Percentiles rank a stretch among this genome's conserved stretches.
Conservation (phyloP, 139 green algal genomes). For the Haematococcus sp. region DNA sequence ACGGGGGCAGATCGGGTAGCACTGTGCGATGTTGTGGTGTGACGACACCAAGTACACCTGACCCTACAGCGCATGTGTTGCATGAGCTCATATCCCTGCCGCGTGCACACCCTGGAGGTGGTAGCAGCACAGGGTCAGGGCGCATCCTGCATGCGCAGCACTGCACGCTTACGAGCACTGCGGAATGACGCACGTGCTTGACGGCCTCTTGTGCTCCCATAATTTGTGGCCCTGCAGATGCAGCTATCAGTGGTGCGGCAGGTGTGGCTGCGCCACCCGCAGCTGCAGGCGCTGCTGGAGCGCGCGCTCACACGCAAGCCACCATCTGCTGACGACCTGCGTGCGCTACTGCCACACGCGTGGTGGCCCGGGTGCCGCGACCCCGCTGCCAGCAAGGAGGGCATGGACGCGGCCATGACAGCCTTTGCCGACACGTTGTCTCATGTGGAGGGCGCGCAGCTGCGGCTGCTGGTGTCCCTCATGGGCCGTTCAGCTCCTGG, state of each 20-base stretch:
- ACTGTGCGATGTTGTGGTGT: no score
- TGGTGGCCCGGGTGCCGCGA: conserved; percentile 61
- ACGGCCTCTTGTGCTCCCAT: no score
- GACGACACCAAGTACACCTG: no score
- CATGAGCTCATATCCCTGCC: no score
- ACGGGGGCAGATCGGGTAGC: no score
- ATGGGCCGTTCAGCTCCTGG: neutral
- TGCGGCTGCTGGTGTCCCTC: neutral
- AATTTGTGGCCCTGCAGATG: conserved; percentile 17
- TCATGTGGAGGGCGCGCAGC: neutral
- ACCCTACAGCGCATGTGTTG: no score
- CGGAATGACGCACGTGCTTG: no score
- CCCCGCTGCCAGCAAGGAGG: conserved; percentile 39
- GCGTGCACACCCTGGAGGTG: no score
- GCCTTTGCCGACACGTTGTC: conserved; percentile 19
- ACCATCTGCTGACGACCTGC: conserved; percentile 63
- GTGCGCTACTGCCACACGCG: conserved; percentile 54
- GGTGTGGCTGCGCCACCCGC: conserved; percentile 12
- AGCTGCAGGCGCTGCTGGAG: conserved; percentile 47
- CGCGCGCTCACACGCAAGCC: conserved; percentile 64
- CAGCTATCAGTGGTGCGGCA: neutral
- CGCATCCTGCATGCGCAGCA: no score
- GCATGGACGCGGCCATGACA: conserved; percentile 32
- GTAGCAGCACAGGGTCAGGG: no score
- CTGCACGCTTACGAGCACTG: no score